phyloP scores from a whole-genome alignment of 306 rosid species.

The Myrica gale region DNA sequence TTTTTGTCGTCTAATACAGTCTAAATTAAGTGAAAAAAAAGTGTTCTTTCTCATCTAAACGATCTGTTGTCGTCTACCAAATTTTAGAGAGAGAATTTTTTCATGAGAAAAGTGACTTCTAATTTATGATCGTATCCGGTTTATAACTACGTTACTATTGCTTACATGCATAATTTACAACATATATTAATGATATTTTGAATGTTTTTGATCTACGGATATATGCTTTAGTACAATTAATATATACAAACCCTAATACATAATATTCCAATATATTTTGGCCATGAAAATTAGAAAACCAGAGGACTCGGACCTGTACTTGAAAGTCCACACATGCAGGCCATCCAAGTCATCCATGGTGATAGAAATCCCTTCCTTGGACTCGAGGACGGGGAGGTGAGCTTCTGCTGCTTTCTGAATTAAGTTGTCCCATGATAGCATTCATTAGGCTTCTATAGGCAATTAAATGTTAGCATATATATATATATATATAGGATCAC shows the following conservation, averaged over 20 bases:
- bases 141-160: no score
- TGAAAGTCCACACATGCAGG: constrained; percentile 84
- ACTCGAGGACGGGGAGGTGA: constrained; percentile 78
- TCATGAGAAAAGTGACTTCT: no score
- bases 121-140: no score
- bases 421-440: background rate
- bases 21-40: no score
- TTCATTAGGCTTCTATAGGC: background rate
- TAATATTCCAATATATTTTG: constrained; percentile 6
- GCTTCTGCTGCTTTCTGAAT: constrained; percentile 87
- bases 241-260: background rate
- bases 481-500: background rate
- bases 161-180: no score
- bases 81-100: no score
- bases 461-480: background rate
- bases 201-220: background rate
- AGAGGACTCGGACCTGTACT: constrained; percentile 61
- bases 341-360: constrained; percentile 91
- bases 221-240: background rate
- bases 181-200: background rate
- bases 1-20: no score
- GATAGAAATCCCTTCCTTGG: constrained; percentile 75
- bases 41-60: no score
- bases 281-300: background rate
- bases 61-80: no score